Base-by-base conservation (phyloP, 1,139 yeast species). In the Sugiyamaella pinicola region DNA sequence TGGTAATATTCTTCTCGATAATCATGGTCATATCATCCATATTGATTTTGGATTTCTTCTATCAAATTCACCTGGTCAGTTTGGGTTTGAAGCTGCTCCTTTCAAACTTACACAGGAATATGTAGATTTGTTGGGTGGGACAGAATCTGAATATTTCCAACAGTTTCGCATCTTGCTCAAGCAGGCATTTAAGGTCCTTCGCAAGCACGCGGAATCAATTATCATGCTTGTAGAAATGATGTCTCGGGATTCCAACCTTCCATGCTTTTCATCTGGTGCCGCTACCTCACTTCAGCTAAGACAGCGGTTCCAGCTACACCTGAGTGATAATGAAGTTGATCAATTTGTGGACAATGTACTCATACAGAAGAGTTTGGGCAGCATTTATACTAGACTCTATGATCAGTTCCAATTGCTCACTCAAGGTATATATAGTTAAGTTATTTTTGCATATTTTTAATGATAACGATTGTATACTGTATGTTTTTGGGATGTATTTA, bases 51-150 rank as follows among this genome's bases (percentile, higher is more conserved):
- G 99, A 0, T 93, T 90, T 67, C 71, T 93, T 64, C 74, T 93
- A 4, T 88, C 96, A 0, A 93, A 93, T 64, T 85, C 97, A 0
- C 99, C 99, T 0, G 98, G 98, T 1, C 85, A 96, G 54, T 89
- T 93, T 52, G 96, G 97, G 0, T 90, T 93, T 69, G 99, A 93
- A 66, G 95, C 96, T 0, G 96, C 98, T 0, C 97, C 99, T 1
- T 93, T 93, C 75, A 93, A 93, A 66, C 74, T 93, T 15, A 89
- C 98, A 0, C 76, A 77, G 55, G 99, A 93, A 64, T 93, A 93
- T 64, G 81, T 90, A 19, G 97, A 91, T 39, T 69, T 93, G 3
- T 69, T 93, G 62, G 99, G 96, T 4, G 98, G 98, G 0, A 54
- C 75, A 0, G 84, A 82, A 1, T 79, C 88, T 15, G 78, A 74